phyloP scores from a whole-genome alignment of 176 grass and related monocot species.

The Ananas comosus region DNA sequence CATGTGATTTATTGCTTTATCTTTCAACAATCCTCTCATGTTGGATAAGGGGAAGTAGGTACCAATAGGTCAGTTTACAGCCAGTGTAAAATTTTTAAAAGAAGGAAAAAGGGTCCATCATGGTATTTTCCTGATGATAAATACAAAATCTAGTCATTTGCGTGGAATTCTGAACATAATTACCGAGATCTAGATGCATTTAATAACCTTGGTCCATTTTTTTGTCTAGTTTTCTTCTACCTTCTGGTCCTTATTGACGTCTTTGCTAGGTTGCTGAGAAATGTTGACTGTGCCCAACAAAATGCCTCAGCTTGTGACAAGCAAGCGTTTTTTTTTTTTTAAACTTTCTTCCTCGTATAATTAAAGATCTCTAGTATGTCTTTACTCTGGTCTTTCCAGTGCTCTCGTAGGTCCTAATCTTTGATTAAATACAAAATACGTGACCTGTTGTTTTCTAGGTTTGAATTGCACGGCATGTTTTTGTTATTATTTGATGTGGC shows the following conservation, averaged over 20 bases:
- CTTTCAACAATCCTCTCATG: too few species aligned
- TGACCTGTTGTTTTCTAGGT: neutral
- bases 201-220: neutral
- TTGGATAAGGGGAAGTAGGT: too few species aligned
- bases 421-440: neutral
- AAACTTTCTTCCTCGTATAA: neutral
- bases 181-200: neutral
- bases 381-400: neutral
- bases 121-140: too few species aligned
- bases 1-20: too few species aligned
- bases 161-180: too few species aligned
- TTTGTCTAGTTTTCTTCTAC: slow-evolving; percentile 1
- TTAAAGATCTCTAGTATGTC: neutral
- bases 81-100: too few species aligned
- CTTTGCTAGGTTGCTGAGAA: neutral
- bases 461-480: neutral
- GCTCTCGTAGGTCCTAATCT: neutral
- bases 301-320: neutral
- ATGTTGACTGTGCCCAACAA: neutral
- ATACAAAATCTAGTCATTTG: too few species aligned
- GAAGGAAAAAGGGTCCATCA: too few species aligned
- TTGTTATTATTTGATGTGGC: neutral
- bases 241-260: neutral
- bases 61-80: too few species aligned
- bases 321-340: neutral